Base-by-base conservation (phyloP, 192 early-diverging fungal genomes). In the Gaertneriomyces sp. region DNA sequence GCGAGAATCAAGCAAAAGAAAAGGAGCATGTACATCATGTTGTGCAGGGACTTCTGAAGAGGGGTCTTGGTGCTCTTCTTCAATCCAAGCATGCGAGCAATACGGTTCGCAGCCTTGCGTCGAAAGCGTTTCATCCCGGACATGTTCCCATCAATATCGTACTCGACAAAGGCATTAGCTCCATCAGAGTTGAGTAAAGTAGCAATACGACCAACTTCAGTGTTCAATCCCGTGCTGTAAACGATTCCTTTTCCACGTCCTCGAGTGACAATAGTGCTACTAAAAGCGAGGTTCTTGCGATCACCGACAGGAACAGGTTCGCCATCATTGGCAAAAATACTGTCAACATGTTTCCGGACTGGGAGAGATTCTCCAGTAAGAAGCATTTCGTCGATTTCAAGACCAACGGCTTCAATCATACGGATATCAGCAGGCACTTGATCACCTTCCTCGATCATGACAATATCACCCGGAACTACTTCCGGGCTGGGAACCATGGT, bases 201-300 rank as follows among this genome's bases (percentile, higher is more conserved):
- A n/a, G 71, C 71, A 76, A 73, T 74, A 10, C 69, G 73, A 6
- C 73, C 76, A 46, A 75, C 47, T 45, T 75, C 73, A 3, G 73
- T 79, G 7, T 41, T 19, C 17, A 79, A 49, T n/a, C 72, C 73
- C 0, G 77, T 74, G 25, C 43, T 19, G 45, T 75, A 40, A 39
- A 74, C 77, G 40, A 74, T 49, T 39, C 75, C 77, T 43, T 64
- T 75, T n/a, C 73, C 73, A 49, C 75, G 69, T 75, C 73, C 73
- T 10, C 69, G 76, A 4, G 73, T 79, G 11, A 79, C 73, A 33
- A 54, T 63, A 39, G 76, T 79, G 38, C 43, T 68, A 10, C 40
- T 67, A 17, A 75, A 74, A n/a, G 77, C 69, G 39, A 78, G 38
- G 52, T 73, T 73, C 1, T 33, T 77, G 19, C 71, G 64, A 46